phyloP scores from a whole-genome alignment of 148 eudicot species.

The Amaranthus cruentus region DNA sequence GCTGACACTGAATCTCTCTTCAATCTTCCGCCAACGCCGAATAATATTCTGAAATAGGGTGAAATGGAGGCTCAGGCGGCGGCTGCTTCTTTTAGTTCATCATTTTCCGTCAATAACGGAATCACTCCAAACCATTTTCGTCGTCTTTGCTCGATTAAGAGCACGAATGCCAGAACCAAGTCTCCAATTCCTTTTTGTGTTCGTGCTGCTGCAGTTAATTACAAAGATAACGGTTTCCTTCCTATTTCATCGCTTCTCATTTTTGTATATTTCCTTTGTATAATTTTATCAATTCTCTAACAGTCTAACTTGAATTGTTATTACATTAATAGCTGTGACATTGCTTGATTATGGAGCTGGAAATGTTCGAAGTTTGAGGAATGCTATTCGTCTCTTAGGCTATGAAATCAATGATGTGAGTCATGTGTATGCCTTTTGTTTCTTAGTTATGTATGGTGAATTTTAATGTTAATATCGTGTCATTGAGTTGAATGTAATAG shows the following conservation, averaged over 20 bases:
- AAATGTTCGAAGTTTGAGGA: constrained; percentile 83
- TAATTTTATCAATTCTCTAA: background rate
- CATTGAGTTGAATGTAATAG: background rate
- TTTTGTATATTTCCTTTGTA: background rate
- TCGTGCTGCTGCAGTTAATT: constrained; percentile 38
- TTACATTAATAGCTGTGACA: constrained; percentile 55
- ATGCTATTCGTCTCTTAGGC: constrained; percentile 73
- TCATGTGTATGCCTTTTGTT: background rate
- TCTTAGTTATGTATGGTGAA: too few relatives aligned
- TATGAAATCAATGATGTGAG: constrained; percentile 69
- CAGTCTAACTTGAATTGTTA: background rate
- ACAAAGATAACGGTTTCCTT: constrained; percentile 43
- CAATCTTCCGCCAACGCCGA: too few relatives aligned
- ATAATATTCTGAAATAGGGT: too few relatives aligned
- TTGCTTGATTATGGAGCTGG: constrained; percentile 98
- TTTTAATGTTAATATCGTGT: background rate
- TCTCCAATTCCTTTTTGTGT: constrained; percentile 27
- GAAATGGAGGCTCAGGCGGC: background rate
- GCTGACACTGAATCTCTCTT: too few relatives aligned
- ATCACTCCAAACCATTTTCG: background rate
- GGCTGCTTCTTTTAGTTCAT: background rate
- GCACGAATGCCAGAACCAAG: constrained; percentile 22
- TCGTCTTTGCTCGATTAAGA: background rate
- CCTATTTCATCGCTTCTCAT: too few relatives aligned
- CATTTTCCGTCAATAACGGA: constrained; percentile 8